These are phyloP conservation scores for Skeletonema costatum DNA, from an alignment of 108 stramenopile species.

Conservation along the genomic window DNA sequence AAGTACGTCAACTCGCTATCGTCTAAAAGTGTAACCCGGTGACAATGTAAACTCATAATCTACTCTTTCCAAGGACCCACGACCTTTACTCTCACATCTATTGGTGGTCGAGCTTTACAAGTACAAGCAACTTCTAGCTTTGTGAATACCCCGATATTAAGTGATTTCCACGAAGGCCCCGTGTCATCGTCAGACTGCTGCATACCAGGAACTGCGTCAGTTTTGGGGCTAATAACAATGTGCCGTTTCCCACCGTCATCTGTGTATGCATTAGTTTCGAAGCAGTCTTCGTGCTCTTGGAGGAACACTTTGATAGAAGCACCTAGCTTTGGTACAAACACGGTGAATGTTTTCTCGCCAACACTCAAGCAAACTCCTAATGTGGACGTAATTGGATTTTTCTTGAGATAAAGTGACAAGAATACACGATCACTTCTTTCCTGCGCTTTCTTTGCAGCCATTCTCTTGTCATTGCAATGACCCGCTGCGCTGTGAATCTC, in stretches of 20 bases:
- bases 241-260: conserved; percentile 35
- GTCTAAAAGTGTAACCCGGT: no score
- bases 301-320: conserved; percentile 63
- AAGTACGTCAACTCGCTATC: no score
- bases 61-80: conserved; percentile 69
- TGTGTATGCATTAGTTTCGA: conserved; percentile 50
- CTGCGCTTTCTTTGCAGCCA: conserved; percentile 88
- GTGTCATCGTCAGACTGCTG: conserved; percentile 35
- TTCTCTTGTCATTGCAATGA: conserved; percentile 91
- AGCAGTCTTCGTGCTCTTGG: conserved; percentile 74
- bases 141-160: conserved; percentile 69
- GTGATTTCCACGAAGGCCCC: conserved; percentile 14
- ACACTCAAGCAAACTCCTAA: conserved; percentile 82
- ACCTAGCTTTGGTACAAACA: conserved; percentile 80
- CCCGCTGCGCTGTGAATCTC: conserved; percentile 57
- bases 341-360: conserved; percentile 84
- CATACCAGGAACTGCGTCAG: conserved; percentile 28
- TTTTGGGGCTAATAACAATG: conserved; percentile 53
- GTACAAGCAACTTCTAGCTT: conserved; percentile 66
- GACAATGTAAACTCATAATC: background rate
- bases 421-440: conserved; percentile 89
- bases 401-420: conserved; percentile 76
- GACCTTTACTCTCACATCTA: conserved; percentile 77
- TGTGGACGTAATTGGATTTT: conserved; percentile 58
- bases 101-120: conserved; percentile 74